Evolutionary conservation across 768 basidiomycete species (phyloP).

Genomic region (Cantharellus cinnabarinus): DNA sequence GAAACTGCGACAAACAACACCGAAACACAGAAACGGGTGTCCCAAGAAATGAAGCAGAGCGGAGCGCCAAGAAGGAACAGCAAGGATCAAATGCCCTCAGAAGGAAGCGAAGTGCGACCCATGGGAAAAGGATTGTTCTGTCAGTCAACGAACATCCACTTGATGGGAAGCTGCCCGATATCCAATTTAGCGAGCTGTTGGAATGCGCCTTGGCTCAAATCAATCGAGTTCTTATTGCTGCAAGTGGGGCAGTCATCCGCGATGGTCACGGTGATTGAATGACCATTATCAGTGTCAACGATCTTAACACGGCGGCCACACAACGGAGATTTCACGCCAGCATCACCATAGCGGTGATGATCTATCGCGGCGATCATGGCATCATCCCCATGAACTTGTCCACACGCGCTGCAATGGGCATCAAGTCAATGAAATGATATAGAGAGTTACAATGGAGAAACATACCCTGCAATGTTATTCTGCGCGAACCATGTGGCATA

Average conservation of each 20-base stretch:
- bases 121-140: too few relatives aligned
- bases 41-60: too few relatives aligned
- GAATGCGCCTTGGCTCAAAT: constrained; percentile 31
- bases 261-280: constrained; percentile 40
- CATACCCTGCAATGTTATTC: constrained; percentile 38
- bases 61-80: too few relatives aligned
- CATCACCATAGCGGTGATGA: constrained; percentile 29
- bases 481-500: constrained; percentile 47
- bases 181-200: not conserved
- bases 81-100: too few relatives aligned
- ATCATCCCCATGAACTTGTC: constrained; percentile 32
- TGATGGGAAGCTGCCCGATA: not conserved
- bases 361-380: constrained; percentile 47
- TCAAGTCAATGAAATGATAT: not conserved
- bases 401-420: constrained; percentile 34
- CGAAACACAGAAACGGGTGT: too few relatives aligned
- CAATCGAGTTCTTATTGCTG: constrained; percentile 41
- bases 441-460: not conserved
- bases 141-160: too few relatives aligned
- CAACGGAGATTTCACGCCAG: constrained; percentile 25
- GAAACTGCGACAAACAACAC: too few relatives aligned
- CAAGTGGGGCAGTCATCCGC: constrained; percentile 76
- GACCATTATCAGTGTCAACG: constrained; percentile 37
- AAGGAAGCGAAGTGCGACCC: too few relatives aligned
- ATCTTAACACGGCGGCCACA: constrained; percentile 52